Conservation (phyloP, 768 basidiomycete species). For the Boletus sp. region DNA sequence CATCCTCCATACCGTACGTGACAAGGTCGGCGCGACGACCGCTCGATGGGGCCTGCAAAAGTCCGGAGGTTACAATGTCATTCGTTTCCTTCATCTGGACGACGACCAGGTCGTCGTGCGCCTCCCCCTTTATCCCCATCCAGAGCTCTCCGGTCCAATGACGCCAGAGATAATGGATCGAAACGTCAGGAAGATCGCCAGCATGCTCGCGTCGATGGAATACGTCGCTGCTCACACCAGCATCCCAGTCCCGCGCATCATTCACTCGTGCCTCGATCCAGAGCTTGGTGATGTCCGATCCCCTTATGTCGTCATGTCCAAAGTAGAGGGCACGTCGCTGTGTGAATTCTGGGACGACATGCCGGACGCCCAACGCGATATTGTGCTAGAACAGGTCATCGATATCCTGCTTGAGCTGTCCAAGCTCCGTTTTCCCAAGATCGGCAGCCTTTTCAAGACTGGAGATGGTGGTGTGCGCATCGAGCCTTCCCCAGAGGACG, state of each 20-base stretch:
- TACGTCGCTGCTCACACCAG: neutral
- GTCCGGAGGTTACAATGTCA: neutral
- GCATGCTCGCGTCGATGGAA: neutral
- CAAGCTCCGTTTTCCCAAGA: neutral
- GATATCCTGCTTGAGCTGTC: neutral
- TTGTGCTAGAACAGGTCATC: neutral
- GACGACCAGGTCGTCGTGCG: neutral
- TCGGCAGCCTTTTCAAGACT: neutral
- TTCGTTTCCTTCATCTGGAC: neutral
- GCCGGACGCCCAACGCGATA: neutral
- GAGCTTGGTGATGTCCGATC: neutral
- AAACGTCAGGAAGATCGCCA: neutral
- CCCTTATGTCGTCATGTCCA: neutral
- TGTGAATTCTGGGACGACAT: neutral
- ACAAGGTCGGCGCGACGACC: neutral
- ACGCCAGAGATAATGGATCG: neutral
- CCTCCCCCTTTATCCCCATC: neutral
- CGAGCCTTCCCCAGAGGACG: neutral
- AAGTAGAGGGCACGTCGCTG: neutral
- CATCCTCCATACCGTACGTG: neutral
- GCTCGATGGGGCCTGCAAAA: neutral
- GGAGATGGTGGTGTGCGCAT: neutral
- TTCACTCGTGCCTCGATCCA: neutral
- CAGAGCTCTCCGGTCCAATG: neutral
- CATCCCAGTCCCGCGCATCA: neutral